phyloP scores from a whole-genome alignment of 1,284 basidiomycete species.

The Salmacisia buchloeana region DNA sequence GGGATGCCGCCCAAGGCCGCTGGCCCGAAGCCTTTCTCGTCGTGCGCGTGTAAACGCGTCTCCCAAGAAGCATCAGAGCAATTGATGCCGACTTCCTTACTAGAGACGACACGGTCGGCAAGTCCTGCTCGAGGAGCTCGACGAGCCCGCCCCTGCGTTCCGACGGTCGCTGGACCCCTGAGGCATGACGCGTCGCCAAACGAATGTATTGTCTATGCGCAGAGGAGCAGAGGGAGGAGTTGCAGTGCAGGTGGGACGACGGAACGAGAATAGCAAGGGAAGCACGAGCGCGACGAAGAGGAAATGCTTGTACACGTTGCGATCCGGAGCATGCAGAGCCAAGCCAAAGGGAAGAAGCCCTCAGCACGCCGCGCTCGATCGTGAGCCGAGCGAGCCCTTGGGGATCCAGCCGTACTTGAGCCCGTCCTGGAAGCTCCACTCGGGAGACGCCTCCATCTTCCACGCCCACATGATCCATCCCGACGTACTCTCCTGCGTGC shows the following conservation, averaged over 20 bases:
- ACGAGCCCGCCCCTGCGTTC: slow-evolving; percentile 1
- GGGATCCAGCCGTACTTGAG: slow-evolving; percentile 43
- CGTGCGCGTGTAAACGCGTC: slow-evolving; percentile 3
- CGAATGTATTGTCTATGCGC: too few relatives aligned
- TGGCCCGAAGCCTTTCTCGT: slow-evolving; percentile 7
- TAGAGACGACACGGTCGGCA: not conserved
- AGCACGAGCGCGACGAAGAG: not conserved
- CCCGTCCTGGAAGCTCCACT: slow-evolving; percentile 48
- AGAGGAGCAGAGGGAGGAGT: too few relatives aligned
- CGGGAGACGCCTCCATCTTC: slow-evolving; percentile 59
- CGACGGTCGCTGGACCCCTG: not conserved
- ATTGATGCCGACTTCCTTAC: not conserved
- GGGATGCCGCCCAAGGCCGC: not conserved
- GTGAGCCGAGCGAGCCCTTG: not conserved
- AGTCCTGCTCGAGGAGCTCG: not conserved
- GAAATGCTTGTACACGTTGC: too few relatives aligned
- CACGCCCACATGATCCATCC: slow-evolving; percentile 83
- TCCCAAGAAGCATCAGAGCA: not conserved
- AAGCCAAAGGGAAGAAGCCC: not conserved
- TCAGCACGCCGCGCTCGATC: not conserved
- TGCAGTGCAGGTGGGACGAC: too few relatives aligned
- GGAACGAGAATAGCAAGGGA: not conserved
- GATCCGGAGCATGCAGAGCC: too few relatives aligned
- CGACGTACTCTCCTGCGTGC: slow-evolving; percentile 50
- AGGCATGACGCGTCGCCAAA: too few relatives aligned